A percentile compares a stretch with the other conserved stretches of the same genome.
Conservation (phyloP, 1,284 basidiomycete species). For the Rhodotorula sp. region DNA sequence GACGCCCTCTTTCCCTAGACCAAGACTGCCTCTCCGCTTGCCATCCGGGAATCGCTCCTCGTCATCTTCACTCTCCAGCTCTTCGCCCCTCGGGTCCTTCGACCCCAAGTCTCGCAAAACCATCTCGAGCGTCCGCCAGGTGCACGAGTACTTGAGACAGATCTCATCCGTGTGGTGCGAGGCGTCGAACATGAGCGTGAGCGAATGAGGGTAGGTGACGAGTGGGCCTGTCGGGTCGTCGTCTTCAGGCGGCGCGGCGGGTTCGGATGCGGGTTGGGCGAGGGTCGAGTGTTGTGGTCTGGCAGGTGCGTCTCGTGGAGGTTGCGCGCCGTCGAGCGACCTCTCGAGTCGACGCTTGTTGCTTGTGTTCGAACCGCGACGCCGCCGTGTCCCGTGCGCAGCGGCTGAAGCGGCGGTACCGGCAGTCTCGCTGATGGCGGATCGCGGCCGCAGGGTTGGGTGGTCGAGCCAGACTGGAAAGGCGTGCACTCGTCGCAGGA, state of each 20-base stretch:
- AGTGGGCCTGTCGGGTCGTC: neutral
- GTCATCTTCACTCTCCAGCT: neutral
- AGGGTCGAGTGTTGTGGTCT: neutral
- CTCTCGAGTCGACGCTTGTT: neutral
- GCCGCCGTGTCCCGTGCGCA: neutral
- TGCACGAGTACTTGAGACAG: constrained; percentile 33
- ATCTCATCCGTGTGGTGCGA: constrained; percentile 43
- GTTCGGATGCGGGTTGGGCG: too few species aligned
- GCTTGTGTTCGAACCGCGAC: neutral
- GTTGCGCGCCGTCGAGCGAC: neutral
- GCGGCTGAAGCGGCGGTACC: neutral
- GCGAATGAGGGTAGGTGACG: constrained; percentile 30
- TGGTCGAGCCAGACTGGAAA: constrained; percentile 66
- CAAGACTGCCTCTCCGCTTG: neutral
- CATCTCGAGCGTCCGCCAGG: constrained; percentile 25
- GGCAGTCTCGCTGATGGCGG: neutral
- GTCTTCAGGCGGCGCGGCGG: neutral
- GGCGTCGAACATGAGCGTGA: constrained; percentile 41
- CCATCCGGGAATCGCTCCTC: neutral
- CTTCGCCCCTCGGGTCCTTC: neutral
- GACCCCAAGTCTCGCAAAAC: constrained; percentile 26
- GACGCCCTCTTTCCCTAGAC: neutral
- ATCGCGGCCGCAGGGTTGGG: constrained; percentile 9
- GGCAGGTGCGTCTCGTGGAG: constrained; percentile 13
- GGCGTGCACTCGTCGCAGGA: constrained; percentile 84